Evolutionary conservation across 305 asterid genomes (phyloP).

Genomic region (Galium porrigens): DNA sequence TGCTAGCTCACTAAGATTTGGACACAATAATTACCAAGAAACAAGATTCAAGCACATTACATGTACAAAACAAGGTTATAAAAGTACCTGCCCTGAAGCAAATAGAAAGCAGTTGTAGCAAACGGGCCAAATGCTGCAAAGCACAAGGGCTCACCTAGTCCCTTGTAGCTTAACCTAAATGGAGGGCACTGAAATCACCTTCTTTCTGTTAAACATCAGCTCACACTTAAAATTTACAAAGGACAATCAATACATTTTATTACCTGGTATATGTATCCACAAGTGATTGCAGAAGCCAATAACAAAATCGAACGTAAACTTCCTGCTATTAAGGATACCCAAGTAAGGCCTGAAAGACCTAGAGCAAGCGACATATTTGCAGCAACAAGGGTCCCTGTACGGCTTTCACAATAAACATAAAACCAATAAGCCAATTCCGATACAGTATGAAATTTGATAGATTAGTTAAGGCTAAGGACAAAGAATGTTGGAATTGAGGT

Average conservation of each 20-base stretch:
- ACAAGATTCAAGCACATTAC: not conserved
- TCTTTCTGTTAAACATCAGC: not conserved
- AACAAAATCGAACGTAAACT: conserved; percentile 43
- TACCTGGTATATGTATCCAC: conserved; percentile 90
- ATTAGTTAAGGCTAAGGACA: not conserved
- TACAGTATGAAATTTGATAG: not conserved
- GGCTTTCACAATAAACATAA: conserved; percentile 32
- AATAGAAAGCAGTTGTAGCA: conserved; percentile 80
- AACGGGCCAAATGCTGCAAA: conserved; percentile 96
- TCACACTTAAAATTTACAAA: not conserved
- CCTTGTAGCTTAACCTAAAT: conserved; percentile 72
- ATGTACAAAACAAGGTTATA: not conserved
- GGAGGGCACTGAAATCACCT: conserved; percentile 65
- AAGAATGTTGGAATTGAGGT: conserved; percentile 4
- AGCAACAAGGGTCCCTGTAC: conserved; percentile 47
- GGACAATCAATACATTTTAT: not conserved
- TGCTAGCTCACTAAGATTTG: not conserved
- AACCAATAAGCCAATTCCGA: not conserved
- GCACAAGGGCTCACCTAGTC: conserved; percentile 90
- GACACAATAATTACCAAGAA: not conserved
- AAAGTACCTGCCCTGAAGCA: conserved; percentile 48
- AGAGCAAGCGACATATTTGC: conserved; percentile 52
- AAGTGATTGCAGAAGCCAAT: conserved; percentile 49
- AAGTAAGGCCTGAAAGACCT: conserved; percentile 56
- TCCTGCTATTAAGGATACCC: conserved; percentile 56